phyloP scores from a whole-genome alignment of 495 filamentous ascomycete genomes.

The Trichocladium antarcticum region DNA sequence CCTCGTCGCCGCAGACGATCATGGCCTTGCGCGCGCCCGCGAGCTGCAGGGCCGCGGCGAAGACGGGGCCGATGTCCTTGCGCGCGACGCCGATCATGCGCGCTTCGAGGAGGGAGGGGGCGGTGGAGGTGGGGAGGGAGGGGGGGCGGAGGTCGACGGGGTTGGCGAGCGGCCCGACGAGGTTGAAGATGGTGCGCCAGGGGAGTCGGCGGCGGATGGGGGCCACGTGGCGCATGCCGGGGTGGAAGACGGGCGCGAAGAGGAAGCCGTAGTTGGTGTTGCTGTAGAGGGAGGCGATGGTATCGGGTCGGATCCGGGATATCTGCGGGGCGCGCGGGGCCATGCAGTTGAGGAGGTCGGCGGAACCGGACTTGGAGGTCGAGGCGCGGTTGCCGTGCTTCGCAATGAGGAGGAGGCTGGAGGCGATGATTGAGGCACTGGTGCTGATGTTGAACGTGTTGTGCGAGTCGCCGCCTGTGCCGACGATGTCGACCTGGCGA shows the following conservation, averaged over 20 bases:
- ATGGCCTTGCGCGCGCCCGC: constrained; percentile 72
- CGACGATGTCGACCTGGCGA: constrained; percentile 83
- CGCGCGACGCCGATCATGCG: constrained; percentile 87
- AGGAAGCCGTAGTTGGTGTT: constrained; percentile 86
- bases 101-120: constrained; percentile 53
- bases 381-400: constrained; percentile 97
- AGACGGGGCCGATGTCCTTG: constrained; percentile 68
- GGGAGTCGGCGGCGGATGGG: constrained; percentile 72
- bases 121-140: neutral
- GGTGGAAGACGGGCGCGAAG: constrained; percentile 93
- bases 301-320: constrained; percentile 54
- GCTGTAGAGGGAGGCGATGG: constrained; percentile 58
- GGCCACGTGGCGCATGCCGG: constrained; percentile 78
- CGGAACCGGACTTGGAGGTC: constrained; percentile 89
- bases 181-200: constrained; percentile 91
- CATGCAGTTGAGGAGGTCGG: constrained; percentile 73
- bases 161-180: constrained; percentile 85
- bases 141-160: constrained; percentile 52
- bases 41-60: constrained; percentile 70
- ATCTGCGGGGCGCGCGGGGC: constrained; percentile 60
- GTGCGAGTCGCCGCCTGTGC: constrained; percentile 92
- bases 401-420: constrained; percentile 65
- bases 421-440: constrained; percentile 84
- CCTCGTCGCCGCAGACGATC: constrained; percentile 87
- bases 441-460: constrained; percentile 97